These are phyloP conservation scores for Proliferodiscus dingleyae DNA, from an alignment of 2,329 filamentous ascomycete genomes.

Conservation along the genomic window DNA sequence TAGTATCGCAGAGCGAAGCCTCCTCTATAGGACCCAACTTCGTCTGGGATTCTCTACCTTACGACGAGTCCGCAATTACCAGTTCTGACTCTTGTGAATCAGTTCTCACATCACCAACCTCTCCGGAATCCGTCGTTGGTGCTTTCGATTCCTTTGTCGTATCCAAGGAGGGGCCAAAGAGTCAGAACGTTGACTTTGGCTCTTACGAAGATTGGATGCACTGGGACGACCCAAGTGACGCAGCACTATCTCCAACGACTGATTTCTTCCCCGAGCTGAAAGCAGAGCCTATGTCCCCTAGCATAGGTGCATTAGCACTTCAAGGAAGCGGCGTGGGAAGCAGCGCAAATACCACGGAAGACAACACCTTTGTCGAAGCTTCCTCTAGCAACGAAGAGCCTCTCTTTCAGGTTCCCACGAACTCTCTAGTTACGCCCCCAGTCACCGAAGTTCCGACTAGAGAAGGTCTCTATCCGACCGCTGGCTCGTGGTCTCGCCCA, in stretches of 20 bases:
- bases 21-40: slow-evolving; percentile 13
- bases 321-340: slow-evolving; percentile 15
- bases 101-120: slow-evolving; percentile 23
- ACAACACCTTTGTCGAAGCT: slow-evolving; percentile 27
- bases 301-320: slow-evolving; percentile 21
- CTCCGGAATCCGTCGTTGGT: slow-evolving; percentile 17
- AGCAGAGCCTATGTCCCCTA: slow-evolving; percentile 24
- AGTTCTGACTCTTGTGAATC: slow-evolving; percentile 27
- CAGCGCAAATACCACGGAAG: slow-evolving; percentile 12
- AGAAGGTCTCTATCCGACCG: slow-evolving; percentile 26
- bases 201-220: slow-evolving; percentile 30
- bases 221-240: slow-evolving; percentile 29
- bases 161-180: slow-evolving; percentile 17
- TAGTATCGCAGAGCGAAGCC: slow-evolving; percentile 11
- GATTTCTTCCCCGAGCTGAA: slow-evolving; percentile 28
- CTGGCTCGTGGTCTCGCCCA: slow-evolving; percentile 25
- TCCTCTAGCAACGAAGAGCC: slow-evolving; percentile 20
- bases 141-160: slow-evolving; percentile 16
- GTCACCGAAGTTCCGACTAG: slow-evolving; percentile 8
- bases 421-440: slow-evolving; percentile 8
- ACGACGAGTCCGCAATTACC: slow-evolving; percentile 16
- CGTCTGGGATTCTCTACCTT: slow-evolving; percentile 19
- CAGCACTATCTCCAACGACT: slow-evolving; percentile 24
- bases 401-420: slow-evolving; percentile 23
- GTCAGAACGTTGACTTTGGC: slow-evolving; percentile 23